These are phyloP conservation scores for Yarrowia sp. DNA, from an alignment of 805 yeast species.

Conservation along the genomic window DNA sequence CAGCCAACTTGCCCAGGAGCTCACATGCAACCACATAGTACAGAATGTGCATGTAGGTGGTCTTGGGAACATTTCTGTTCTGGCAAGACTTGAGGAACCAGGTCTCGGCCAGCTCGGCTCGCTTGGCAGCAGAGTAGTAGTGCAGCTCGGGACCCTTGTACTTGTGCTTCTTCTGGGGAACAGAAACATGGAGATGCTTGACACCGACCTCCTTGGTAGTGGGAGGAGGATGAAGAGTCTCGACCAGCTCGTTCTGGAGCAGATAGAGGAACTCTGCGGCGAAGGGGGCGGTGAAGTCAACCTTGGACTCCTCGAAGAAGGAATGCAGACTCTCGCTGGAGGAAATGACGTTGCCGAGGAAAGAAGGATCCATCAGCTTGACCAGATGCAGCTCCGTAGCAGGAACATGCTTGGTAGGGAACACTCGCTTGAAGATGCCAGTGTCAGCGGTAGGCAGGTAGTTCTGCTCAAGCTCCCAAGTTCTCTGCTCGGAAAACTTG, in stretches of 20 bases:
- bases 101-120: slow-evolving; percentile 23
- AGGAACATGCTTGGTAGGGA: slow-evolving; percentile 24
- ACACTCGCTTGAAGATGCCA: slow-evolving; percentile 16
- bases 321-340: slow-evolving; percentile 5
- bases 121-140: slow-evolving; percentile 20
- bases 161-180: slow-evolving; percentile 13
- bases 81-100: slow-evolving; percentile 22
- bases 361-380: slow-evolving; percentile 20
- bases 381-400: slow-evolving; percentile 5
- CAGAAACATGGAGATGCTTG: slow-evolving; percentile 1
- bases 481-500: slow-evolving; percentile 9
- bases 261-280: slow-evolving; percentile 23
- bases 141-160: slow-evolving; percentile 2
- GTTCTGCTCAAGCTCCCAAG: slow-evolving; percentile 11
- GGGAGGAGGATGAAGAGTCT: slow-evolving; percentile 4
- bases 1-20: slow-evolving; percentile 14
- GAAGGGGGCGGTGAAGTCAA: slow-evolving; percentile 9
- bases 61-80: slow-evolving; percentile 16
- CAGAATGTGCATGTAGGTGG: slow-evolving; percentile 16
- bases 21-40: slow-evolving; percentile 17
- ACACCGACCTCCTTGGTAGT: background rate
- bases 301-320: slow-evolving; percentile 23
- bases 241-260: slow-evolving; percentile 11
- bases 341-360: slow-evolving; percentile 9
- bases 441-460: slow-evolving; percentile 11